A percentile compares a stretch with the other conserved stretches of the same genome.
These are phyloP conservation scores for Seiridium cupressi DNA, from an alignment of 2,329 filamentous ascomycete genomes.

Conservation along the genomic window DNA sequence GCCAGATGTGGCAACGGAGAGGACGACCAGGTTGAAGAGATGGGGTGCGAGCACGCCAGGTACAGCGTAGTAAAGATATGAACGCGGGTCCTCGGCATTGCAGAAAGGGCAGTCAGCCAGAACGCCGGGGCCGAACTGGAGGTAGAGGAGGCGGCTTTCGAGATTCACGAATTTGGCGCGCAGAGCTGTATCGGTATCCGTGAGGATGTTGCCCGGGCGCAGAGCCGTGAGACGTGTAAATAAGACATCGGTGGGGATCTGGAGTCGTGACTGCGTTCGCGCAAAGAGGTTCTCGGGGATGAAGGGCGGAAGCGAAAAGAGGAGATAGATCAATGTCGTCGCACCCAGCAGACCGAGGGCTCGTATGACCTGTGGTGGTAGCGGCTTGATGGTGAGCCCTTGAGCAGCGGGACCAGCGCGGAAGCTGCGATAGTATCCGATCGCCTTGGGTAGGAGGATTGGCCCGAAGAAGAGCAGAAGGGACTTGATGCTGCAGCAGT, in stretches of 20 bases:
- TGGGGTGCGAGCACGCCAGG: conserved; percentile 76
- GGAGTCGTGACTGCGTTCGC: conserved; percentile 75
- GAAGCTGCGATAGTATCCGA: conserved; percentile 62
- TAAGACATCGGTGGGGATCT: conserved; percentile 80
- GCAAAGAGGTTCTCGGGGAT: conserved; percentile 80
- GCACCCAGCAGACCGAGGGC: conserved; percentile 60
- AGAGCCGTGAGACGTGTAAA: conserved; percentile 70
- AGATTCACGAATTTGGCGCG: conserved; percentile 66
- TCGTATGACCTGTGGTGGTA: conserved; percentile 52
- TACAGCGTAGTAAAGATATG: conserved; percentile 79
- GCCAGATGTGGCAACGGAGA: conserved; percentile 73
- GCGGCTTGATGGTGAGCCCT: conserved; percentile 50
- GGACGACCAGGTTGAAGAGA: conserved; percentile 68
- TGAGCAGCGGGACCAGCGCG: conserved; percentile 41
- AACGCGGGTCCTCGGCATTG: conserved; percentile 62
- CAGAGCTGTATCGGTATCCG: conserved; percentile 61
- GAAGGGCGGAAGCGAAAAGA: conserved; percentile 64
- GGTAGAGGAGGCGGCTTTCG: conserved; percentile 76
- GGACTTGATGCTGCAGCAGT: conserved; percentile 45
- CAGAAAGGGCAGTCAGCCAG: conserved; percentile 82
- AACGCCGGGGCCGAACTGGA: conserved; percentile 75
- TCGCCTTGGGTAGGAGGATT: conserved; percentile 64
- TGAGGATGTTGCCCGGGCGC: conserved; percentile 48
- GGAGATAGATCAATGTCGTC: conserved; percentile 47
- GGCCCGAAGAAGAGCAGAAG: conserved; percentile 66